phyloP scores from a whole-genome alignment of 345 rosid genomes.

The Cardamine chenopodiifolia region DNA sequence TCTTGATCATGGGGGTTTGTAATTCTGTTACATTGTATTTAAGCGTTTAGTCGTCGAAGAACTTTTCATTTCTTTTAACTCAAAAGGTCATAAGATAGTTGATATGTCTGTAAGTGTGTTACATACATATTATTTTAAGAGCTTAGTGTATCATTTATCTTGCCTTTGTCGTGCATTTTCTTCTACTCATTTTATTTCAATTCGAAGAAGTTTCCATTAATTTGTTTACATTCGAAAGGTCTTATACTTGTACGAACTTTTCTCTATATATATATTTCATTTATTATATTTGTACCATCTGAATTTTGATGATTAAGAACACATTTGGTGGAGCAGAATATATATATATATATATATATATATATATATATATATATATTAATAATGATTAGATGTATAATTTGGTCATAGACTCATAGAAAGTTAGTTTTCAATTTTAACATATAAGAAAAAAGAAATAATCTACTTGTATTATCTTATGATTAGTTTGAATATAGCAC shows the following conservation, averaged over 20 bases:
- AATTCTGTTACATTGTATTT: constrained; percentile 15
- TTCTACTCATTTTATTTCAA: neutral
- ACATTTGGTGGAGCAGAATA: constrained; percentile 9
- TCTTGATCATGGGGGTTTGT: neutral
- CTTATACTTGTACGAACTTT: neutral
- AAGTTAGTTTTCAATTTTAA: constrained; percentile 8
- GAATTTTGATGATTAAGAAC: constrained; percentile 16
- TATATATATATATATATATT: too few relatives aligned
- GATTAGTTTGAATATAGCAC: neutral
- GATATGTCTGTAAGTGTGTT: neutral
- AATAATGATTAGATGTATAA: constrained; percentile 1
- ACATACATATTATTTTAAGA: neutral
- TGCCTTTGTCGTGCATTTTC: constrained; percentile 3
- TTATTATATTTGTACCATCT: neutral
- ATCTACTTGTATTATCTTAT: neutral
- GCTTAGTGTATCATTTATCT: neutral
- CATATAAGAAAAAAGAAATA: neutral
- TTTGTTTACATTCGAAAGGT: neutral
- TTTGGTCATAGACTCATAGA: neutral
- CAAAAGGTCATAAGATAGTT: neutral
- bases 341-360: too few relatives aligned
- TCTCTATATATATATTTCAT: neutral
- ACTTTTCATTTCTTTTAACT: neutral
- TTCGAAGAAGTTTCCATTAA: neutral
- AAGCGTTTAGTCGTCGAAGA: too few relatives aligned